Conservation (phyloP, 75 land plant species). For the Azolla pinnata region DNA sequence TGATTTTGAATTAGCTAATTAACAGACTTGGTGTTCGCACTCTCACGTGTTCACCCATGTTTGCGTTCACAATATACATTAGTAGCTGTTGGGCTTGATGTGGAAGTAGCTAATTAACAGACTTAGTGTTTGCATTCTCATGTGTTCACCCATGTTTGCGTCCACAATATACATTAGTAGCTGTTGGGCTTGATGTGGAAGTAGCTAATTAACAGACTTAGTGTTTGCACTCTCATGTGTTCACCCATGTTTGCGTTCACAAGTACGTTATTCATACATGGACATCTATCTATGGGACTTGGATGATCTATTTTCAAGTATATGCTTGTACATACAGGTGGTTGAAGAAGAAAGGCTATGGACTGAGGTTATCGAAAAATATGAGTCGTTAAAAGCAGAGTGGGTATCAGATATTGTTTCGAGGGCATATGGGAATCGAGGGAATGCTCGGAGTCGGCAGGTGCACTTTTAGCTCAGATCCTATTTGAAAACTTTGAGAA, state of each 20-base stretch:
- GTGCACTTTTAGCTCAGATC: slow-evolving; percentile 6
- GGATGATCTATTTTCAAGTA: too few species aligned
- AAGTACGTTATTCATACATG: too few species aligned
- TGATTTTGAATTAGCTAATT: slow-evolving; percentile 2
- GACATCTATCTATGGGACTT: too few species aligned
- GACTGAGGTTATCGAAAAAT: slow-evolving; percentile 30
- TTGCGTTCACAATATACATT: too few species aligned
- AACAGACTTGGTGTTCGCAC: neutral
- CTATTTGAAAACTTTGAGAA: too few species aligned
- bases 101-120: too few species aligned
- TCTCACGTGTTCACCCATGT: neutral
- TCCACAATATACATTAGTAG: too few species aligned
- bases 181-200: too few species aligned
- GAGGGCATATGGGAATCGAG: slow-evolving; percentile 32
- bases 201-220: too few species aligned
- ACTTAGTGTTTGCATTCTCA: neutral
- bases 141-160: neutral
- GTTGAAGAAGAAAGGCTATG: slow-evolving; percentile 34
- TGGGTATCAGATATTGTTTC: slow-evolving; percentile 38
- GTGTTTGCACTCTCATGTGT: neutral
- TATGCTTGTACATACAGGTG: slow-evolving; percentile 23
- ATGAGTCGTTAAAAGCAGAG: slow-evolving; percentile 25
- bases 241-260: neutral
- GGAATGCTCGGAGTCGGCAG: slow-evolving; percentile 37
- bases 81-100: too few species aligned